Base-by-base conservation (phyloP, 331 rosid genomes). In the Quercus tomentella region DNA sequence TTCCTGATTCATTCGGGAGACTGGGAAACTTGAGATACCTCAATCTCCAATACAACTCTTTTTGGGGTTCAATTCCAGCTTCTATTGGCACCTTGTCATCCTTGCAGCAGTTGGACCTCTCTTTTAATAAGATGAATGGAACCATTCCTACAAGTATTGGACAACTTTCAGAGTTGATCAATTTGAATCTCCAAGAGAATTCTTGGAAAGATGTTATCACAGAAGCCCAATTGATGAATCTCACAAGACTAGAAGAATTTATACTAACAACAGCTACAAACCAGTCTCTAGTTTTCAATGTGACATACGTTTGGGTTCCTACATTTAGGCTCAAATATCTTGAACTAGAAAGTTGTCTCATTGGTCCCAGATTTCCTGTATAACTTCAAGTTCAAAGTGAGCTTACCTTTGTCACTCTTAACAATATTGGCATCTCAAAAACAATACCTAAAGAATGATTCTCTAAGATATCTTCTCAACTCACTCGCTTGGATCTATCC, bases 331-430 rank as follows among this genome's bases (percentile, higher is more conserved):
- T 82, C 61, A 31, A 7, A 20, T 1, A 0, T 1, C 20, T 82
- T 63, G 0, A 4, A 14, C 51, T 82, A 76, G 45, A 41, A 41
- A 41, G 45, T 9, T 41, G 11, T 41, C 45, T 41, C 45, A 41
- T 41, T 41, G 12, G 86, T 41, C 77, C 51, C 49, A 11, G 31
- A 6, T 77, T 78, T 22, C 65, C 79, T 0, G 6, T 22, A 45
- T 73, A 79, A 54, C 76, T 78, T 56, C 76, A 66, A 20, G 67
- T 73, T 68, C 82, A 82, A 33, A 77, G 56, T 70, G 71, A 82
- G 12, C 12, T 73, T 41, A 41, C 45, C 45, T 41, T 12, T 37
- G 1, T 41, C 45, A 41, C 45, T 9, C 45, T 41, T 41, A 8
- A 41, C 11, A 41, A 41, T 41, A 9, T 41, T 41, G 45, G 3